Base-by-base conservation (phyloP, 345 rosid genomes). In the Eucalyptus erythrocorys region DNA sequence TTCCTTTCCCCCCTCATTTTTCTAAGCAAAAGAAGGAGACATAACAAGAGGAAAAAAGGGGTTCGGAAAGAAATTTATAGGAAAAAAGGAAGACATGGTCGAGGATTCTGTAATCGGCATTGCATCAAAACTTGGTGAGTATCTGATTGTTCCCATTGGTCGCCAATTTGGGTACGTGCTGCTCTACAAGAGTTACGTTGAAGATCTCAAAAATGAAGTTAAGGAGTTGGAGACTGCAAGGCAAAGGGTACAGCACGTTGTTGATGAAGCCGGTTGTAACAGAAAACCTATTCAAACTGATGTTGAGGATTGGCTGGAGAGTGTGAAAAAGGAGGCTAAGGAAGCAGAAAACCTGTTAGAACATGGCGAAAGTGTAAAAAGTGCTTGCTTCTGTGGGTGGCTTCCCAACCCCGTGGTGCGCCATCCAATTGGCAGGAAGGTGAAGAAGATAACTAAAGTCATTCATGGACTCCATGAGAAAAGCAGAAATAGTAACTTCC, bases 401-500 rank as follows among this genome's bases (percentile, higher is more conserved):
- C 61, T 55, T 55, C 27, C 61, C 30, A 55, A 55, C 1, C 61
- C 30, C 0, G 13, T 55, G 61, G 61, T 55, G 61, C 61, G 61
- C 61, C 61, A 55, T 55, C 61, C 61, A 55, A 55, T 55, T 55
- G 61, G 61, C 1, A 9, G 13, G 61, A 55, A 55, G 61, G 61
- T 55, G 27, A 55, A 55, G 61, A 24, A 10, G 61, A 55, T 55
- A 4, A 55, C 61, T 55, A 9, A 22, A 55, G 61, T 55, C 0
- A 55, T 55, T 55, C 61, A 22, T 4, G 27, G 12, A 55, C 61
- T 24, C 30, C 0, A 22, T 55, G 1, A 55, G 5, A 24, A 24
- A 55, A 55, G 61, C 30, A 0, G 0, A 9, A 24, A 22, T 55
- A 9, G 30, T 24, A 64, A 13, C 17, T 64, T 30, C 37, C 0